Conservation (phyloP, 2,329 filamentous ascomycete genomes). For the Pseudogymnoascus sp. region DNA sequence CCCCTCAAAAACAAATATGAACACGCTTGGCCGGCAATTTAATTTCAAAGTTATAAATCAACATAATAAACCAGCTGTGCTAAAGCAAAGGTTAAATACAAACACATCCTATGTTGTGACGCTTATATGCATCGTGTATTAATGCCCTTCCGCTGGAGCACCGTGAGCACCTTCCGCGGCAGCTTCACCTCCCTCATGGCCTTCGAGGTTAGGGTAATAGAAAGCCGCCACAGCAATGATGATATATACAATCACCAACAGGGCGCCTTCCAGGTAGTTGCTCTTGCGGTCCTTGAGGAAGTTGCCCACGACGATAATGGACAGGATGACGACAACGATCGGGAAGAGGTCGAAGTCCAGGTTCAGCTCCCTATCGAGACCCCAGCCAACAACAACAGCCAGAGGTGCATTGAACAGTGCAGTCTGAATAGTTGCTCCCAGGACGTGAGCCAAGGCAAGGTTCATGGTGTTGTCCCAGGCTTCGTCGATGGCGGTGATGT, state of each 20-base stretch:
- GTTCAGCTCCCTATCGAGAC: constrained; percentile 60
- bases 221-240: constrained; percentile 52
- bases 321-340: constrained; percentile 69
- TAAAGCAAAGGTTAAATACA: background rate
- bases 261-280: constrained; percentile 80
- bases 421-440: constrained; percentile 83
- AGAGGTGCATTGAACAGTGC: constrained; percentile 81
- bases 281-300: constrained; percentile 83
- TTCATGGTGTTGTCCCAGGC: constrained; percentile 80
- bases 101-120: background rate
- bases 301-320: constrained; percentile 79
- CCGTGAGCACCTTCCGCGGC: background rate
- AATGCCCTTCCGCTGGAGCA: background rate
- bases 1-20: background rate
- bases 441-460: constrained; percentile 75
- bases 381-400: constrained; percentile 78
- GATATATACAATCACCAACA: constrained; percentile 64
- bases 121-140: background rate
- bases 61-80: background rate
- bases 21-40: background rate
- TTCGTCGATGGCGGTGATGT: constrained; percentile 77
- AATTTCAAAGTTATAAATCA: background rate
- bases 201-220: constrained; percentile 44
- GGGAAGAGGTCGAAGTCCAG: constrained; percentile 86
- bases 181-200: background rate